Evolutionary conservation across 768 basidiomycete genomes (phyloP), one percentile per base, ranked within the genome.

Genomic region (Gelatoporia subvermispora): DNA sequence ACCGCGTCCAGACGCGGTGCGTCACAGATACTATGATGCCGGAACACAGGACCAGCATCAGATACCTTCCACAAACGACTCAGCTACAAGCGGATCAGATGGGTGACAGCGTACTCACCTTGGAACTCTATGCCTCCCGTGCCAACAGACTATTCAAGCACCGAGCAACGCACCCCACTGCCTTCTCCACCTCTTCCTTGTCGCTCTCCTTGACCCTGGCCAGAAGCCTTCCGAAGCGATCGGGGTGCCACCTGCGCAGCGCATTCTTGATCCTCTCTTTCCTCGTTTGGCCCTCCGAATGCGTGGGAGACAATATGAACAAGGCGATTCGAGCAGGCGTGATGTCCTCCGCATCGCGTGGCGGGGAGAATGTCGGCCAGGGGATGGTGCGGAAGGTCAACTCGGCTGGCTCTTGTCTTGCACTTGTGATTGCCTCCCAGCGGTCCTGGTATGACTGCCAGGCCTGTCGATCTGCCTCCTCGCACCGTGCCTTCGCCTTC

Each of bases 161-260:
- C 50, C 85, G 69, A 1, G 79, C 81, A 13, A 91, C 74, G 35
- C 78, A 68, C 8, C 85, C 85, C 13, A 82, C 83, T 0, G 76
- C 81, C 50, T 78, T 77, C 56, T 85, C 79, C 4, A 88, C 79
- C 25, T 55, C 56, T 17, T 53, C 68, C 58, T 60, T 77, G 34
- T 89, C 85, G 41, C 68, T 66, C 34, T 74, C 75, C 3, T 57
- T 60, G 2, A 88, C 78, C 57, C 78, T 72, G 13, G 58, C 62
- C 45, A 85, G 62, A 37, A 85, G 52, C 35, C 84, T 68, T 48
- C 76, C 67, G 68, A 89, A 89, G 39, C 85, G 70, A 64, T 91
- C 88, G 3, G 88, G 89, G 60, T 92, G 88, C 87, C 87, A 90
- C 37, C 85, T 73, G 18, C 85, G 75, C 63, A 85, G 74, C 0